These are phyloP conservation scores for Acephala macrosclerotiorum DNA, from an alignment of 2,329 filamentous ascomycete species.

Conservation along the genomic window DNA sequence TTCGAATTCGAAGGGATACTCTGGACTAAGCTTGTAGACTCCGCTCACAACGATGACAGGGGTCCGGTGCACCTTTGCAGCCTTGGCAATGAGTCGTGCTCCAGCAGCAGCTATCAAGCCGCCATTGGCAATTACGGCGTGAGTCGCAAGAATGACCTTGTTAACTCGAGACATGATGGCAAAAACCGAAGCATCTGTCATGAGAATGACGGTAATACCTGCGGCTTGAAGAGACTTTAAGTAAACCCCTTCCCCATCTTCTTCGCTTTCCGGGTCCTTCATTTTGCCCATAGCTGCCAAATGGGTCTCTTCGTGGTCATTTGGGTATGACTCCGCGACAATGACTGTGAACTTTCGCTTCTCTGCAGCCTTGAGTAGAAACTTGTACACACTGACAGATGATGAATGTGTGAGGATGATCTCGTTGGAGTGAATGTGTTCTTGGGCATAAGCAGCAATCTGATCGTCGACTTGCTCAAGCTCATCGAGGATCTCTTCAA, in stretches of 20 bases:
- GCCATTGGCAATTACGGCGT: conserved; percentile 88
- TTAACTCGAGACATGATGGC: conserved; percentile 95
- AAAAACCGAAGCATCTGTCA: conserved; percentile 86
- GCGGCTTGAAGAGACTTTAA: conserved; percentile 79
- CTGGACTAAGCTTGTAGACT: conserved; percentile 92
- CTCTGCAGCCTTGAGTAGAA: conserved; percentile 84
- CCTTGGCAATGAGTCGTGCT: conserved; percentile 82
- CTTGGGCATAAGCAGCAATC: conserved; percentile 86
- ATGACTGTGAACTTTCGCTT: conserved; percentile 94
- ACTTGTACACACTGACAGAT: conserved; percentile 86
- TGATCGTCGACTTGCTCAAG: conserved; percentile 92
- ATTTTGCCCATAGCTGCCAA: conserved; percentile 64
- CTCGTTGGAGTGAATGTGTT: conserved; percentile 93
- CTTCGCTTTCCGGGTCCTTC: conserved; percentile 50
- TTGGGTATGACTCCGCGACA: conserved; percentile 77
- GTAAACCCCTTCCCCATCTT: conserved; percentile 59
- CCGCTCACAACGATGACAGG: conserved; percentile 90
- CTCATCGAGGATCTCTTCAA: conserved; percentile 95
- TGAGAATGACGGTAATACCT: conserved; percentile 82
- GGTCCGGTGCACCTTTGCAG: conserved; percentile 81
- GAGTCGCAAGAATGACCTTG: conserved; percentile 91
- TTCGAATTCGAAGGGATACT: conserved; percentile 84
- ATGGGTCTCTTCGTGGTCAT: conserved; percentile 71
- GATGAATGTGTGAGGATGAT: conserved; percentile 90
- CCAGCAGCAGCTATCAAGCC: conserved; percentile 85